Evolutionary conservation across 371 early-diverging fungal genomes (phyloP), one percentile per base, ranked within the genome.

Genomic region (Lichtheimia ramosa): DNA sequence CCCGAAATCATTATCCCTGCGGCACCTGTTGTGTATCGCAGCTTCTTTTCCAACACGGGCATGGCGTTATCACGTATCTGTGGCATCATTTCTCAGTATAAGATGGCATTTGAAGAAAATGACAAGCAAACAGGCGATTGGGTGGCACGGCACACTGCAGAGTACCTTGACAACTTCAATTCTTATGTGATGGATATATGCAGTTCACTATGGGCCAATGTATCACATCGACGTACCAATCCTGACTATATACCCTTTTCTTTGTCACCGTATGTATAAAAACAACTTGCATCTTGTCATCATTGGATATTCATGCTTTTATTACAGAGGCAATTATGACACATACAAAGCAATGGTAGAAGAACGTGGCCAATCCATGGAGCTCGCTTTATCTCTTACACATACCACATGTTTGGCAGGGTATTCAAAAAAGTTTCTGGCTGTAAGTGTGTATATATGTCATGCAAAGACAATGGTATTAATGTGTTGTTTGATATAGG

Each of bases 101-200:
- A 81, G 40, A n/a, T 51, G 12, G 76, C 78, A 0, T 76, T 79
- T 59, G 71, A 77, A 51, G 62, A 66, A 7, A 73, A 68, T 23
- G 78, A 83, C 15, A 43, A 50, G 3, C 54, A 64, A 4, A 49
- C 58, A 0, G 71, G 49, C 7, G 76, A 68, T 15, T 65, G 74
- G 65, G 62, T 67, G 10, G 68, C 74, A 3, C 66, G 69, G 18
- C 75, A 79, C 49, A 73, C 69, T 8, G 62, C 71, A 39, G 75
- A 76, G 3, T 80, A 83, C 54, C 69, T 87, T 10, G 64, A 74
- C 6, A 65, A 69, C 23, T 85, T 87, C 59, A 87, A 87, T 69
- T 71, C 78, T 3, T 83, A 75, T 56, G 77, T 84, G 18, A 80
- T 77, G 71, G 85, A 85, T 41, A 65, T 85, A 3, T 87, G 84